Evolutionary conservation across 139 green algal genomes (phyloP).

Genomic region (Edaphochlamys debaryana): DNA sequence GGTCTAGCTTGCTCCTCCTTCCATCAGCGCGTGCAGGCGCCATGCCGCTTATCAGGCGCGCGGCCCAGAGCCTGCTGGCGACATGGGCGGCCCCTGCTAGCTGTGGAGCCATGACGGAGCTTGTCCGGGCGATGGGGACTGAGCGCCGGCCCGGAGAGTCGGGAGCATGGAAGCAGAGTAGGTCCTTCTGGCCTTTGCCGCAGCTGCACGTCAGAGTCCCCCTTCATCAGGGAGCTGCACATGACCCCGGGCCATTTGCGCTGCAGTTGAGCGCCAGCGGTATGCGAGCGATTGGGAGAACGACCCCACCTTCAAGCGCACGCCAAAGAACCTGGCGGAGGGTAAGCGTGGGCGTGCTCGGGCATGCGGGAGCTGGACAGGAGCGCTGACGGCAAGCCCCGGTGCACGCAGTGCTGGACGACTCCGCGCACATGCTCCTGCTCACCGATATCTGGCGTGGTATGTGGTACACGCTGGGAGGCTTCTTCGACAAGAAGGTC

Average conservation of each 20-base stretch:
- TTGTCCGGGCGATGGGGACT: conserved; percentile 52
- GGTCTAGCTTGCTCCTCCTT: too few relatives aligned
- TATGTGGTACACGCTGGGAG: conserved; percentile 92
- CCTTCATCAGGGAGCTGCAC: too few relatives aligned
- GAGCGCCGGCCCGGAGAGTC: conserved; percentile 54
- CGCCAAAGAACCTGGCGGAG: conserved; percentile 63
- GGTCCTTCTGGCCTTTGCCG: not conserved
- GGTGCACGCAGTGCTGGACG: conserved; percentile 85
- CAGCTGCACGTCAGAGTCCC: too few relatives aligned
- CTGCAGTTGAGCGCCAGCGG: conserved; percentile 53
- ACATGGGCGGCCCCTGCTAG: conserved; percentile 1
- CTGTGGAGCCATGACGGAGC: conserved; percentile 16
- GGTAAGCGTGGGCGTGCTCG: conserved; percentile 36
- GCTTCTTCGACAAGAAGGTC: conserved; percentile 97
- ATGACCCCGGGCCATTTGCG: too few relatives aligned
- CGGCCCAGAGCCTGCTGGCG: conserved; percentile 26
- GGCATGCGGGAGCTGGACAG: not conserved
- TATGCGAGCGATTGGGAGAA: conserved; percentile 57
- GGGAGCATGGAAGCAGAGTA: conserved; percentile 60
- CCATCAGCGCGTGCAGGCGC: too few relatives aligned
- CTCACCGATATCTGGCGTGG: conserved; percentile 95
- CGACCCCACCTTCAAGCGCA: conserved; percentile 71
- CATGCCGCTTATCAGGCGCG: conserved; percentile 47
- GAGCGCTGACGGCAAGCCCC: not conserved
- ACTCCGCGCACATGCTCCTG: conserved; percentile 94